Conservation (phyloP, 768 basidiomycete genomes). For the Mycena rosella region DNA sequence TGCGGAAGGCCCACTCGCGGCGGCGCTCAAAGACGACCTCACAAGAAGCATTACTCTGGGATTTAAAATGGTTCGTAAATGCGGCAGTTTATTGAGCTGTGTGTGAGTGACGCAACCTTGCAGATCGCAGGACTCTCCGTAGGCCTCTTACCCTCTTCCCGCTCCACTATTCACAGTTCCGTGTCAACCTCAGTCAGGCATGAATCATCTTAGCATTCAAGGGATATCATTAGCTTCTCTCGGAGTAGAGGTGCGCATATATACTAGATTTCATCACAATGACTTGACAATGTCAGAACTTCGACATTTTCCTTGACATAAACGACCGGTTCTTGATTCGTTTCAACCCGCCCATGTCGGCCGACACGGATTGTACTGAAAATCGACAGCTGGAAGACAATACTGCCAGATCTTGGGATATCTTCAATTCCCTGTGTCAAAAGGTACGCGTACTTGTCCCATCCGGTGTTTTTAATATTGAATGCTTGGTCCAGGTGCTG, state of each 20-base stretch:
- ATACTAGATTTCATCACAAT: no score
- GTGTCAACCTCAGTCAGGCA: no score
- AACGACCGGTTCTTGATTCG: slow-evolving; percentile 11
- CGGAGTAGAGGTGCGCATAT: no score
- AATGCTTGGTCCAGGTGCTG: not conserved
- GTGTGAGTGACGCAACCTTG: no score
- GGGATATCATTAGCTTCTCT: no score
- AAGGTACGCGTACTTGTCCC: not conserved
- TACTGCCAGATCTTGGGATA: not conserved
- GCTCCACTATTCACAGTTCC: no score
- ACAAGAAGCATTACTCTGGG: slow-evolving; percentile 2
- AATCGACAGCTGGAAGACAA: not conserved
- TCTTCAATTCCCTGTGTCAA: slow-evolving; percentile 13
- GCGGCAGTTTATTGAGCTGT: no score
- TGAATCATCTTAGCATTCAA: no score
- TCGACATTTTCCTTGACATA: slow-evolving; percentile 12
- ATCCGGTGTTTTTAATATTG: not conserved
- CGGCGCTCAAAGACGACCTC: slow-evolving; percentile 2
- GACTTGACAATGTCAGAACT: not conserved
- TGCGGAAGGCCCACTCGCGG: slow-evolving; percentile 11
- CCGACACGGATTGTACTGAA: not conserved
- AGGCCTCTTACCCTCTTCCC: no score
- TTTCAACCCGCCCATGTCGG: not conserved
- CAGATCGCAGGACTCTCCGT: not conserved
- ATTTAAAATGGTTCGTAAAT: no score